phyloP scores from a whole-genome alignment of 2,329 filamentous ascomycete genomes.

The Sordariomycetes sp. region DNA sequence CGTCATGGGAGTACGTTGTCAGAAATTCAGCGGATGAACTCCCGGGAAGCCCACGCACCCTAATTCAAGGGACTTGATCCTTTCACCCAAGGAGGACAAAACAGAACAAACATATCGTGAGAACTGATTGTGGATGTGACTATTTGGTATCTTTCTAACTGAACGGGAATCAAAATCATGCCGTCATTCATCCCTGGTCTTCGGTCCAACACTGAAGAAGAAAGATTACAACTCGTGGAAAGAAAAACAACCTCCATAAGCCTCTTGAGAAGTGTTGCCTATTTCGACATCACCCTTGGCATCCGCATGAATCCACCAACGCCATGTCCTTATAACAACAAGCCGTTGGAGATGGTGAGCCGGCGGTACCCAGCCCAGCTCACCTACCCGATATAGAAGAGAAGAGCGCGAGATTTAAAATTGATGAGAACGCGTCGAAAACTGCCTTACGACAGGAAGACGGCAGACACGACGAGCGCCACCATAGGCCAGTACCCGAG shows the following conservation, averaged over 20 bases:
- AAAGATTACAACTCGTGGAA: not conserved
- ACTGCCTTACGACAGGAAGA: constrained; percentile 23
- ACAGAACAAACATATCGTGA: not conserved
- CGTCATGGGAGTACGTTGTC: too few species aligned
- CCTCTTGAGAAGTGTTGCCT: too few species aligned
- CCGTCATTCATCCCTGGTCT: not conserved
- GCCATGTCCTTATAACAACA: too few species aligned
- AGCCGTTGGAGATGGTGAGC: too few species aligned
- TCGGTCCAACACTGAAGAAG: not conserved
- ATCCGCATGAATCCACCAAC: too few species aligned
- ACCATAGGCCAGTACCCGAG: constrained; percentile 37
- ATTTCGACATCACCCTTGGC: too few species aligned
- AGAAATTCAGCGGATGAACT: too few species aligned
- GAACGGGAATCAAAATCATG: not conserved
- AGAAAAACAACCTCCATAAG: not conserved
- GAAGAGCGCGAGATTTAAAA: not conserved
- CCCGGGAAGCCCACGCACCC: too few species aligned
- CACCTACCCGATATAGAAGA: not conserved
- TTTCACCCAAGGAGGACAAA: not conserved
- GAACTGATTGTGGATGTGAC: not conserved
- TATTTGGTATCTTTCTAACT: not conserved
- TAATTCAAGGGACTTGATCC: too few species aligned
- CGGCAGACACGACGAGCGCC: constrained; percentile 27
- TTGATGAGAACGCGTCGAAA: not conserved
- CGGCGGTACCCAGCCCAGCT: not conserved